Conservation (phyloP, 257 asterid species). For the Penstemon barbatus region DNA sequence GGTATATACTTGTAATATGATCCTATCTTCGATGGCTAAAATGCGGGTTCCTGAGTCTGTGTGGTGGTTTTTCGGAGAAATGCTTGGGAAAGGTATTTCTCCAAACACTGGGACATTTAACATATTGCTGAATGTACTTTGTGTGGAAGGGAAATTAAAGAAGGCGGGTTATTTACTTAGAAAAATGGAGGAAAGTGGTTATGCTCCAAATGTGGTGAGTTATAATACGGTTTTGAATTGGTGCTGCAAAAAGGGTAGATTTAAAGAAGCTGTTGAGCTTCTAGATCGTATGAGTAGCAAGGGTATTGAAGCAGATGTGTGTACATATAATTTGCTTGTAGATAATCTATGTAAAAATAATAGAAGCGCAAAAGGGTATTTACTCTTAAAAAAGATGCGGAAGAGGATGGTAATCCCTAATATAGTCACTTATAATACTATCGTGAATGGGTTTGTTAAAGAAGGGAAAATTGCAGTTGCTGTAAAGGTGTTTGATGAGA, state of each 20-base stretch:
- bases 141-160: slow-evolving; percentile 67
- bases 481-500: slow-evolving; percentile 59
- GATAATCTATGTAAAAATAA: slow-evolving; percentile 67
- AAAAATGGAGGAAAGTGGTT: slow-evolving; percentile 91
- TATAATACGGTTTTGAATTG: slow-evolving; percentile 83
- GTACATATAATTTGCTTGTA: slow-evolving; percentile 77
- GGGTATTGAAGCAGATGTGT: slow-evolving; percentile 74
- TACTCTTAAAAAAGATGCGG: slow-evolving; percentile 67
- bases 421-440: slow-evolving; percentile 82
- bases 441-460: slow-evolving; percentile 70
- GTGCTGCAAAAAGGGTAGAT: slow-evolving; percentile 77
- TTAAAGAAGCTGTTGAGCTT: slow-evolving; percentile 63
- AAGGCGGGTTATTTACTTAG: slow-evolving; percentile 61
- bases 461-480: slow-evolving; percentile 80
- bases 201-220: slow-evolving; percentile 75
- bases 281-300: slow-evolving; percentile 73
- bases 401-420: slow-evolving; percentile 66
- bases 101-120: slow-evolving; percentile 76
- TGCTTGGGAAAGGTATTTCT: slow-evolving; percentile 58
- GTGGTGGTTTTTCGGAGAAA: slow-evolving; percentile 77
- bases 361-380: slow-evolving; percentile 72
- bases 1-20: slow-evolving; percentile 71
- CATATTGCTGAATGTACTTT: slow-evolving; percentile 66
- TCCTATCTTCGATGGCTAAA: slow-evolving; percentile 60
- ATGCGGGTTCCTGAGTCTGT: slow-evolving; percentile 38